A percentile compares a stretch with the other conserved stretches of the same genome.
Evolutionary conservation across 1,284 basidiomycete genomes (phyloP).

Genomic region (Anthracocystis setariae): DNA sequence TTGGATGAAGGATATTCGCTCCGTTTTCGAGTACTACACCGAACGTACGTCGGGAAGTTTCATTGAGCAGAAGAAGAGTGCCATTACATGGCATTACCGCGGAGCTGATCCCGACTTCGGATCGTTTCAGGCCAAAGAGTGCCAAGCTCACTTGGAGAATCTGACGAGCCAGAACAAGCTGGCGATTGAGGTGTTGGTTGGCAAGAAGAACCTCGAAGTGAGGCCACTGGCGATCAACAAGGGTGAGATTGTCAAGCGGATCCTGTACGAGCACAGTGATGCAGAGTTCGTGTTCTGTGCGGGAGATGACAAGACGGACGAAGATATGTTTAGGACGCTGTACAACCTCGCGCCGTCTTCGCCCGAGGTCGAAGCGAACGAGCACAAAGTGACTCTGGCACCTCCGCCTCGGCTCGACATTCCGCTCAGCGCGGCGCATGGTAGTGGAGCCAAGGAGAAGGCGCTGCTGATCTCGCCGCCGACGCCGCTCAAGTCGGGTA

Average conservation of each 20-base stretch:
- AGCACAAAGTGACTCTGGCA: neutral
- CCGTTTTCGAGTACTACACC: slow-evolving; percentile 95
- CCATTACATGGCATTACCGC: slow-evolving; percentile 98
- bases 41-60: slow-evolving; percentile 92
- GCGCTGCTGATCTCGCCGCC: slow-evolving; percentile 50
- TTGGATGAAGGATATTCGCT: slow-evolving; percentile 95
- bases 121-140: slow-evolving; percentile 76
- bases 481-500: slow-evolving; percentile 41
- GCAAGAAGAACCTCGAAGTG: slow-evolving; percentile 98
- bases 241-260: slow-evolving; percentile 95
- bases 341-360: slow-evolving; percentile 44
- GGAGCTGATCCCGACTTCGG: slow-evolving; percentile 94
- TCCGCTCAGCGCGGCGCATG: neutral
- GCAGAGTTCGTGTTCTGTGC: slow-evolving; percentile 96
- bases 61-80: slow-evolving; percentile 95
- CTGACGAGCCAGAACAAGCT: slow-evolving; percentile 69
- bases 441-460: slow-evolving; percentile 9
- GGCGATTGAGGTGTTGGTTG: slow-evolving; percentile 70
- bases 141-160: slow-evolving; percentile 93
- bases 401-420: neutral
- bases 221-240: slow-evolving; percentile 95
- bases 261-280: slow-evolving; percentile 89
- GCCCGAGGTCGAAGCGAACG: slow-evolving; percentile 21
- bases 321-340: slow-evolving; percentile 65
- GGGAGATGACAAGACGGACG: slow-evolving; percentile 90